Percentiles rank a stretch among this genome's conserved stretches.
phyloP scores from a whole-genome alignment of 2,329 filamentous ascomycete species.

The Tricladium varicosporioides region DNA sequence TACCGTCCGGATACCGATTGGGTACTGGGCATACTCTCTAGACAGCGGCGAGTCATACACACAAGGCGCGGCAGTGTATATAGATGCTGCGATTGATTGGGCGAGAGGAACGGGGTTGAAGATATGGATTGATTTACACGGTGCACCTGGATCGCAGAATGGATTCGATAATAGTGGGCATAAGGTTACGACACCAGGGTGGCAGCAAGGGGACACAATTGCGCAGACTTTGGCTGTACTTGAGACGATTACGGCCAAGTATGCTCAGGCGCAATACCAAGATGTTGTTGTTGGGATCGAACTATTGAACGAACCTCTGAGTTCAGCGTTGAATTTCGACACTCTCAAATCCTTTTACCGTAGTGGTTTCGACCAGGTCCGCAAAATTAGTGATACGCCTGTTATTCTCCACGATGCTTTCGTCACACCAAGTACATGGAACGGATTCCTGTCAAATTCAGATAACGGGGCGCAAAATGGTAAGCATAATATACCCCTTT shows the following conservation, averaged over 20 bases:
- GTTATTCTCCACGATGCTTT: constrained; percentile 62
- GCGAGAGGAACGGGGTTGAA: constrained; percentile 50
- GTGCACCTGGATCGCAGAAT: constrained; percentile 55
- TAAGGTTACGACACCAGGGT: constrained; percentile 40
- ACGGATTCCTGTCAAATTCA: constrained; percentile 54
- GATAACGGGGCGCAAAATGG: constrained; percentile 45
- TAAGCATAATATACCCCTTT: constrained; percentile 11
- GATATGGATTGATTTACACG: constrained; percentile 59
- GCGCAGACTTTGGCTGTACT: constrained; percentile 54
- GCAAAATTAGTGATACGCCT: constrained; percentile 43
- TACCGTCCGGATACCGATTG: constrained; percentile 56
- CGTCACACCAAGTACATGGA: constrained; percentile 53
- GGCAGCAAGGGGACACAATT: constrained; percentile 47
- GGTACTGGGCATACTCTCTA: constrained; percentile 58
- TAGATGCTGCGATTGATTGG: constrained; percentile 57
- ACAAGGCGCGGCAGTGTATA: constrained; percentile 48
- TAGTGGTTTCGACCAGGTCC: constrained; percentile 47
- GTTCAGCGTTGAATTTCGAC: constrained; percentile 35
- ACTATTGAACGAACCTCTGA: constrained; percentile 53
- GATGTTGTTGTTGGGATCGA: constrained; percentile 59
- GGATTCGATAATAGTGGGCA: constrained; percentile 63
- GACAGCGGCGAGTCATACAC: constrained; percentile 48
- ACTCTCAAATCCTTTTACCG: constrained; percentile 42
- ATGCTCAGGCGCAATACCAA: constrained; percentile 49
- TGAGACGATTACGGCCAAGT: constrained; percentile 55